phyloP scores from a whole-genome alignment of 2,329 filamentous ascomycete species.

The Alternaria arborescens region DNA sequence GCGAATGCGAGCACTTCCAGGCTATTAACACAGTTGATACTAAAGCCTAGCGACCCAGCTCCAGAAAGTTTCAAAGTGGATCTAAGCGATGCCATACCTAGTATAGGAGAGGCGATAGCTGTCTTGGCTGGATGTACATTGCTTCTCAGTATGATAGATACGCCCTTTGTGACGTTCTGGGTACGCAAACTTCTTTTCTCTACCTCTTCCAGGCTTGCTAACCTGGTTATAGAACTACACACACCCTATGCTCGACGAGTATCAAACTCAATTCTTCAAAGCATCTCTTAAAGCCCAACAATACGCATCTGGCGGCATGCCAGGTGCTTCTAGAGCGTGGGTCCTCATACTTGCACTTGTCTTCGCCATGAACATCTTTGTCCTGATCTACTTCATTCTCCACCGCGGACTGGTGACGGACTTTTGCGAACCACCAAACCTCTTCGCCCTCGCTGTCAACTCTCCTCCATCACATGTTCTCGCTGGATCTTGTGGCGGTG shows the following conservation, averaged over 20 bases:
- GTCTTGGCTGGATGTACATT: conserved; percentile 74
- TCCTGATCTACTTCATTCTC: conserved; percentile 69
- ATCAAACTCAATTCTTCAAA: conserved; percentile 68
- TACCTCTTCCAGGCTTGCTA: background rate
- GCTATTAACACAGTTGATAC: conserved; percentile 55
- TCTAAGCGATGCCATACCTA: conserved; percentile 66
- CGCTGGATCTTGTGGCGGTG: conserved; percentile 65
- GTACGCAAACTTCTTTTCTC: conserved; percentile 28
- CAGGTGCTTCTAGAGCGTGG: conserved; percentile 71
- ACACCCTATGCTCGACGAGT: conserved; percentile 48
- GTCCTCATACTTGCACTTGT: conserved; percentile 71
- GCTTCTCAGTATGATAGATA: conserved; percentile 65
- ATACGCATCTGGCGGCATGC: conserved; percentile 72
- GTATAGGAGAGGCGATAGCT: conserved; percentile 76
- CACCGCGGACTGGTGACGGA: conserved; percentile 74
- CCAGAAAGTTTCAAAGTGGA: conserved; percentile 31
- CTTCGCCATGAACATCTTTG: conserved; percentile 72
- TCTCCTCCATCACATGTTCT: conserved; percentile 62
- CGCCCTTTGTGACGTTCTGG: conserved; percentile 66
- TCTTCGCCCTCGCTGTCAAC: conserved; percentile 77
- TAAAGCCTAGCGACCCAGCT: conserved; percentile 35
- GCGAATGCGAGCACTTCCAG: conserved; percentile 56
- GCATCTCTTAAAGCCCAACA: conserved; percentile 70
- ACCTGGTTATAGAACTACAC: conserved; percentile 53
- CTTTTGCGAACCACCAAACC: conserved; percentile 78